Evolutionary conservation across 2,329 filamentous ascomycete species (phyloP).

Genomic region (Phaeoacremonium minimum): DNA sequence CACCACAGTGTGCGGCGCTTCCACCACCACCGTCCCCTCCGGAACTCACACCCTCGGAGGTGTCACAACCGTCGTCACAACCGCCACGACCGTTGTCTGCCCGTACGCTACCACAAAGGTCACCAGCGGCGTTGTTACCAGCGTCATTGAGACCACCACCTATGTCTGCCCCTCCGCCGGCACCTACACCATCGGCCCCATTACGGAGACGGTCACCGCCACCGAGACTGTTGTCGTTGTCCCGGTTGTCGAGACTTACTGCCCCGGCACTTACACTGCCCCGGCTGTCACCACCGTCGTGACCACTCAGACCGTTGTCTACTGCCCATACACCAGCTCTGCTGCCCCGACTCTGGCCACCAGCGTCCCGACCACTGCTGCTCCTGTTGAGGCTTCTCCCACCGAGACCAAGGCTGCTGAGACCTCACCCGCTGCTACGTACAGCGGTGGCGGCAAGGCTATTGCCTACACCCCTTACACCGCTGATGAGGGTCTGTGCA

Average conservation of each 20-base stretch:
- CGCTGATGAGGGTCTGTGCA: conserved; percentile 55
- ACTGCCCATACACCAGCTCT: conserved; percentile 62
- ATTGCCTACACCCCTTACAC: conserved; percentile 80
- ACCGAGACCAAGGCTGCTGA: conserved; percentile 15
- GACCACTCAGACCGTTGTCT: conserved; percentile 63
- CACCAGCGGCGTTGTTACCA: conserved; percentile 55
- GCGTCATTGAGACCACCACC: conserved; percentile 63
- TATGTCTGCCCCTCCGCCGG: conserved; percentile 70
- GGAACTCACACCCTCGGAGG: conserved; percentile 69
- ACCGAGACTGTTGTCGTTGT: conserved; percentile 55
- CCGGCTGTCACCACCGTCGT: conserved; percentile 63
- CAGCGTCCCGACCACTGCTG: conserved; percentile 16
- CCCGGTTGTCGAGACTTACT: conserved; percentile 60
- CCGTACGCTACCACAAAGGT: conserved; percentile 64
- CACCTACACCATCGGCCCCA: conserved; percentile 71
- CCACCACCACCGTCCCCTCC: conserved; percentile 55
- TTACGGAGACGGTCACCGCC: conserved; percentile 54
- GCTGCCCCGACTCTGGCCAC: conserved; percentile 27
- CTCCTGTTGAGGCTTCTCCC: conserved; percentile 19
- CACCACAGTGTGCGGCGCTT: conserved; percentile 62
- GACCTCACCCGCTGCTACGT: conserved; percentile 27
- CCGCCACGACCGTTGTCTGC: conserved; percentile 64
- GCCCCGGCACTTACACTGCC: conserved; percentile 70
- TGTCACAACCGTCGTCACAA: conserved; percentile 66
- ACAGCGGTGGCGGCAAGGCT: conserved; percentile 57